Base-by-base conservation (phyloP, 257 asterid genomes). In the Scutellaria baicalensis region DNA sequence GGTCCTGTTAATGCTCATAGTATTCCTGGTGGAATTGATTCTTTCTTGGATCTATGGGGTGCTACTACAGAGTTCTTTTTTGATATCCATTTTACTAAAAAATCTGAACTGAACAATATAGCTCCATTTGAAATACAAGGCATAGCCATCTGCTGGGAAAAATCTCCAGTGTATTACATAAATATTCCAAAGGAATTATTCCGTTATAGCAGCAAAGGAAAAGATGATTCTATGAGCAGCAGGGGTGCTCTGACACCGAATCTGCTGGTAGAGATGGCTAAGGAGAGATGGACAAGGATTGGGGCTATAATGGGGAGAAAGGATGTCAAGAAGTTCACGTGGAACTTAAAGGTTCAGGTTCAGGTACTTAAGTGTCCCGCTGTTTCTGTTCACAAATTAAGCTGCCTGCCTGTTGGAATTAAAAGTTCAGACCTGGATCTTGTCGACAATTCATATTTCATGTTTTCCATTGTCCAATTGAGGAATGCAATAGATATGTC, bases 331-430 rank as follows among this genome's bases (percentile, higher is more conserved):
- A 93, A 89, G 78, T 82, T 86, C 71, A 79, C 90, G 9, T 91
- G 99, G 99, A 89, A 93, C 78, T 75, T 89, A 78, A 93, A 93
- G 81, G 81, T 73, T 70, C 97, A 89, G 88, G 78, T 83, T 81
- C 96, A 89, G 86, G 97, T 91, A 88, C 88, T 93, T 58, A 91
- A 82, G 81, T 70, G 49, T 75, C 96, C 99, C 71, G 95, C 96
- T 60, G 84, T 87, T 77, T 71, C 96, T 62, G 79, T 79, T 76
- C 83, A 85, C 57, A 87, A 85, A 74, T 71, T 79, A 73, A 81
- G 90, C 77, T 70, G 82, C 73, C 66, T 82, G 76, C 83, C 67
- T 63, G 79, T 79, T 56, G 85, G 87, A 66, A 78, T 84, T 74
- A 93, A 79, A 83, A 77, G 82, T 75, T 77, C 84, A 75, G 95